A percentile compares a stretch with the other conserved stretches of the same genome.
These are phyloP conservation scores for Botryotinia calthae DNA, from an alignment of 2,329 filamentous ascomycete species.

Conservation along the genomic window DNA sequence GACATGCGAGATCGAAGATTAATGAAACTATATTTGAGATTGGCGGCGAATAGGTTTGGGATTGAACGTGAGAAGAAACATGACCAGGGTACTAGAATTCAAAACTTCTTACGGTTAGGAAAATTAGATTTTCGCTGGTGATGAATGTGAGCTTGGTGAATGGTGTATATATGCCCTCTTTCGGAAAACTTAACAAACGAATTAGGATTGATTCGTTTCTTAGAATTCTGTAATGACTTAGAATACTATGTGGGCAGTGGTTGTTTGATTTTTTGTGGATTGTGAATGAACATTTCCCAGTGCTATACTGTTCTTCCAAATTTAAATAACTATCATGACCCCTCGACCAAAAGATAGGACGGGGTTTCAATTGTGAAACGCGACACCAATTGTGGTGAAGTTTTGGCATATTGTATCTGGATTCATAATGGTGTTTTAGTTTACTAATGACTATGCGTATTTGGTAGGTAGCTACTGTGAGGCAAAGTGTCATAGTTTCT, in stretches of 20 bases:
- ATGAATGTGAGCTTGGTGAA: background rate
- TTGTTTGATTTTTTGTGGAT: background rate
- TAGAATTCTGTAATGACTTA: background rate
- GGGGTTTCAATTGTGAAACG: background rate
- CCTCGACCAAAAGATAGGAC: background rate
- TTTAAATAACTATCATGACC: background rate
- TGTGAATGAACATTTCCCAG: background rate
- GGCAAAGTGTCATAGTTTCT: background rate
- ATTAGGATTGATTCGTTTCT: background rate
- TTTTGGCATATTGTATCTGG: background rate
- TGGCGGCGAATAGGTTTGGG: background rate
- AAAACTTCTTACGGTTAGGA: background rate
- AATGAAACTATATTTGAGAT: background rate
- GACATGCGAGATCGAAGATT: background rate
- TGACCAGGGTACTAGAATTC: background rate
- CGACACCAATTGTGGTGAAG: background rate
- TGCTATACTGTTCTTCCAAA: background rate
- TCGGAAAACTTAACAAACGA: background rate
- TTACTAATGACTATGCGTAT: background rate
- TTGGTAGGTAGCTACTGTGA: background rate
- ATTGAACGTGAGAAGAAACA: background rate
- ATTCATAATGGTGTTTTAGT: background rate
- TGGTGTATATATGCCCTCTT: background rate
- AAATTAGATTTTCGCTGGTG: background rate
- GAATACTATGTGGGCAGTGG: background rate